Percentiles rank a stretch among this genome's conserved stretches.
phyloP scores from a whole-genome alignment of 805 yeast genomes.

The Torulaspora indica region DNA sequence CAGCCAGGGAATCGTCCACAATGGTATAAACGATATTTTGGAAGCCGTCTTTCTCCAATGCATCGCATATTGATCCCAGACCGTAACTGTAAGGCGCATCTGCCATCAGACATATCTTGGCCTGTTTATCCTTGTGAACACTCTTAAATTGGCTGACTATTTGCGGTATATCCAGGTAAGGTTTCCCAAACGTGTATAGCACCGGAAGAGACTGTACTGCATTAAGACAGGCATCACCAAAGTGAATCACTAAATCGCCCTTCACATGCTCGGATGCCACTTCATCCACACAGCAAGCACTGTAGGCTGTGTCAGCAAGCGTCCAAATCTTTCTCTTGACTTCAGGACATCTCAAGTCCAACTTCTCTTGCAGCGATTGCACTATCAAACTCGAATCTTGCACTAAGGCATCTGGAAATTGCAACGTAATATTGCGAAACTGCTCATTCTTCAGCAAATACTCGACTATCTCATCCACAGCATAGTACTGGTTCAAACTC shows the following conservation, averaged over 20 bases:
- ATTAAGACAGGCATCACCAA: conserved; percentile 91
- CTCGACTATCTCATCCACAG: conserved; percentile 44
- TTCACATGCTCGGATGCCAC: conserved; percentile 91
- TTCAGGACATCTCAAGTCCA: conserved; percentile 12
- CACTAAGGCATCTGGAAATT: conserved; percentile 80
- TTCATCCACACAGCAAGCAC: conserved; percentile 93
- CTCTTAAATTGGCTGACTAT: conserved; percentile 41
- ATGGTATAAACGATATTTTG: conserved; percentile 40
- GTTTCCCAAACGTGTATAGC: conserved; percentile 73
- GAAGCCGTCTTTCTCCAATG: conserved; percentile 33
- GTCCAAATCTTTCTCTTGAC: conserved; percentile 56
- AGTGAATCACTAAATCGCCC: conserved; percentile 83
- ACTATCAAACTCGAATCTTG: conserved; percentile 73
- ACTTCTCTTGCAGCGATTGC: conserved; percentile 45
- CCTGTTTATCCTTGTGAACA: conserved; percentile 39
- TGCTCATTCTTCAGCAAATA: conserved; percentile 37
- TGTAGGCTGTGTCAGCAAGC: conserved; percentile 92
- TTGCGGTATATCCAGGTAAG: conserved; percentile 44
- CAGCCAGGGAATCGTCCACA: conserved; percentile 33
- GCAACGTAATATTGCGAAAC: conserved; percentile 64
- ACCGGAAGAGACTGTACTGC: conserved; percentile 70
- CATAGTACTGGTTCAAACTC: conserved; percentile 44
- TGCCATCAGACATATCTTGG: conserved; percentile 61
- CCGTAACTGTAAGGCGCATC: conserved; percentile 61
- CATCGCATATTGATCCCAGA: conserved; percentile 40